phyloP scores from a whole-genome alignment of 331 rosid species.

The Stylosanthes scabra region DNA sequence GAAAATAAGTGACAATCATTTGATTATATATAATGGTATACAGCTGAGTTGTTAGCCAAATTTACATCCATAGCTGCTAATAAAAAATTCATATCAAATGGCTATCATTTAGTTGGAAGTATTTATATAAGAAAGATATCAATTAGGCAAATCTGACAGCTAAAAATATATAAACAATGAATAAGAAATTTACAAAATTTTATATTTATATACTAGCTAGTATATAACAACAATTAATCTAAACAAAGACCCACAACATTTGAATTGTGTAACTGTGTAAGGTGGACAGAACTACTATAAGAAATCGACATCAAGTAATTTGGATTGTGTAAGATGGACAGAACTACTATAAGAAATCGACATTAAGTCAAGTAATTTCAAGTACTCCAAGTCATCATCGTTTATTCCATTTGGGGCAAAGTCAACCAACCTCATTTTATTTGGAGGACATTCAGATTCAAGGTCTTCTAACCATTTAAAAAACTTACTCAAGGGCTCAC shows the following conservation, averaged over 20 bases:
- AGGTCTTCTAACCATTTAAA: constrained; percentile 48
- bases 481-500: constrained; percentile 28
- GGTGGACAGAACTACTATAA: constrained; percentile 32
- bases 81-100: too few species aligned
- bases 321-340: constrained; percentile 23
- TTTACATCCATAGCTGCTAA: not conserved
- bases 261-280: too few species aligned
- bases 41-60: too few species aligned
- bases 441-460: not conserved
- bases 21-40: too few species aligned
- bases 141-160: too few species aligned
- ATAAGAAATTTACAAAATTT: too few species aligned
- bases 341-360: constrained; percentile 40
- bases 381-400: constrained; percentile 32
- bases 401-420: constrained; percentile 3
- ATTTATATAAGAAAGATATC: too few species aligned
- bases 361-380: constrained; percentile 65
- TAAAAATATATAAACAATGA: not conserved
- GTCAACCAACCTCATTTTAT: not conserved
- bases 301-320: constrained; percentile 53
- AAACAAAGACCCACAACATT: too few species aligned
- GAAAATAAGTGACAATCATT: not conserved
- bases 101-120: too few species aligned
- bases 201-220: too few species aligned
- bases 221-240: too few species aligned